These are phyloP conservation scores for Earliella scabrosa DNA, from an alignment of 1,284 basidiomycete genomes.

Conservation along the genomic window DNA sequence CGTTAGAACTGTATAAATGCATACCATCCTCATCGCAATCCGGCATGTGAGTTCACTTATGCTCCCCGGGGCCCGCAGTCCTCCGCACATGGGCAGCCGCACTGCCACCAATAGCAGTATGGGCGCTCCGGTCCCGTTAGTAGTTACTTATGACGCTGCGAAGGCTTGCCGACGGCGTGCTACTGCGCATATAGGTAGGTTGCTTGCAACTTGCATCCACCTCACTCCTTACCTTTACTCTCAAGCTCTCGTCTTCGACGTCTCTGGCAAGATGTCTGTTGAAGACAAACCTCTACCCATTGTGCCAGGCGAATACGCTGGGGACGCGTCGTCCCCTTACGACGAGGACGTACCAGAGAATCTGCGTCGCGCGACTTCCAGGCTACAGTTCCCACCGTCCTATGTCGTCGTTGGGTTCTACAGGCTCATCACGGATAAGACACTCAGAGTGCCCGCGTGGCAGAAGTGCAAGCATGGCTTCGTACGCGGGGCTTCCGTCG, in stretches of 20 bases:
- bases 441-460: slow-evolving; percentile 72
- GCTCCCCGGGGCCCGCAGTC: too few relatives aligned
- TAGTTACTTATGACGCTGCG: too few relatives aligned
- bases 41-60: too few relatives aligned
- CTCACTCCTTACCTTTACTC: too few relatives aligned
- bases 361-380: slow-evolving; percentile 54
- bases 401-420: slow-evolving; percentile 80
- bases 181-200: too few relatives aligned
- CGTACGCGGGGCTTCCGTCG: slow-evolving; percentile 62
- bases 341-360: slow-evolving; percentile 44
- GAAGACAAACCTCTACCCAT: background rate
- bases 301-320: slow-evolving; percentile 25
- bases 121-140: background rate
- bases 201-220: too few relatives aligned
- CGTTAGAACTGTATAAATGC: slow-evolving; percentile 30
- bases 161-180: too few relatives aligned
- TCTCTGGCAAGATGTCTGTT: background rate
- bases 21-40: slow-evolving; percentile 10
- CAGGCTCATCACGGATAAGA: slow-evolving; percentile 67
- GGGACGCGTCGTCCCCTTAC: slow-evolving; percentile 21
- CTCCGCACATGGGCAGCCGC: too few relatives aligned
- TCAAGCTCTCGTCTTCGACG: background rate
- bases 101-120: too few relatives aligned
- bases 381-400: slow-evolving; percentile 73
- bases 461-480: slow-evolving; percentile 75